phyloP scores from a whole-genome alignment of 2,329 filamentous ascomycete species.

The Aspergillus sp. region DNA sequence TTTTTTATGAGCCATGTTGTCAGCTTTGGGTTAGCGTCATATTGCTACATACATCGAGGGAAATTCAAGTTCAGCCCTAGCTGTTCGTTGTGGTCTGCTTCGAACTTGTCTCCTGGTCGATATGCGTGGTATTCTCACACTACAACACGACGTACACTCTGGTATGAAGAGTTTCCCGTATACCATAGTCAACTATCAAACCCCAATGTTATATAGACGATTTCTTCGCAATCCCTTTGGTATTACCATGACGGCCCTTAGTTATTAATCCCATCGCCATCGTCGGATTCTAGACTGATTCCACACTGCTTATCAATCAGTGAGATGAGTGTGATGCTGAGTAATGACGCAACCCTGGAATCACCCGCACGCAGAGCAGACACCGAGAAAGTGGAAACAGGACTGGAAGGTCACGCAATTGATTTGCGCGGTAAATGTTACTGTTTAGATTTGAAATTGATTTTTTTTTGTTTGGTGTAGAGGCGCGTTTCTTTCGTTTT shows the following conservation, averaged over 20 bases:
- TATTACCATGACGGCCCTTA: background rate
- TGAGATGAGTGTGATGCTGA: background rate
- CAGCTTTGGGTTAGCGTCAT: constrained; percentile 7
- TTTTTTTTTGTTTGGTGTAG: background rate
- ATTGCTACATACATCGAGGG: background rate
- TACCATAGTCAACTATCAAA: background rate
- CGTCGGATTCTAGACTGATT: background rate
- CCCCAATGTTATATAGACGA: background rate
- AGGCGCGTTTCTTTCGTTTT: background rate
- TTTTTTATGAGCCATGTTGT: background rate
- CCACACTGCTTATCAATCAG: constrained; percentile 4
- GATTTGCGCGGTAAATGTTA: no score
- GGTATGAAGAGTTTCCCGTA: background rate
- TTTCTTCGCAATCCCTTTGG: background rate
- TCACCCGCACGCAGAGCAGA: no score
- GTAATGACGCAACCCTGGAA: background rate
- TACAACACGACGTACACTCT: background rate
- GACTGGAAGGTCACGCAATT: background rate
- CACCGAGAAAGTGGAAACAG: background rate
- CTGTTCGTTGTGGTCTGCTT: background rate
- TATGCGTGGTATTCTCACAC: background rate
- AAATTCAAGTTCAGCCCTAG: background rate
- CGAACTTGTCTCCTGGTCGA: background rate
- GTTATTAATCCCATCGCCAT: background rate
- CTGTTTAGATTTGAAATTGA: background rate